Conservation (phyloP, 371 early-diverging fungal species). For the Circinella umbellata region DNA sequence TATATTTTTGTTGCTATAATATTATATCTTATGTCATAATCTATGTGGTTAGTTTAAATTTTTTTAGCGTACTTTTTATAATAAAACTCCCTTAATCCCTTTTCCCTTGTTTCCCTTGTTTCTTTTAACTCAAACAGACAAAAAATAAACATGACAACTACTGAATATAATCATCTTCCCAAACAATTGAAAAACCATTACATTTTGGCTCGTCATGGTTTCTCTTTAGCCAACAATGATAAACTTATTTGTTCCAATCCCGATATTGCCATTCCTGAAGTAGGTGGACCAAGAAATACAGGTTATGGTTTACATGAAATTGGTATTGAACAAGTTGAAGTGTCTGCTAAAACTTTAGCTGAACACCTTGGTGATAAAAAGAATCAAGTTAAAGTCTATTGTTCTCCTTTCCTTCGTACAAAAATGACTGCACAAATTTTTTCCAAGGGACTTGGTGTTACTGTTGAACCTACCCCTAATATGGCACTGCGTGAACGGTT, state of each 20-base stretch:
- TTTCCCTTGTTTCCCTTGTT: no score
- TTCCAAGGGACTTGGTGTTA: constrained; percentile 33
- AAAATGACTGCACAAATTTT: constrained; percentile 51
- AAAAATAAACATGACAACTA: neutral
- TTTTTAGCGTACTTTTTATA: neutral
- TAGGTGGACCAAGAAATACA: constrained; percentile 45
- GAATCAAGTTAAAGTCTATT: constrained; percentile 33
- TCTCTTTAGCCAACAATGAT: constrained; percentile 51
- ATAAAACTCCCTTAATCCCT: neutral
- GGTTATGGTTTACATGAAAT: constrained; percentile 52
- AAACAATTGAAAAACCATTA: constrained; percentile 44
- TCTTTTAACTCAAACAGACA: neutral
- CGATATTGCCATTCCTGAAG: constrained; percentile 51
- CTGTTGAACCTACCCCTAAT: constrained; percentile 21
- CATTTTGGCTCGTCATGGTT: constrained; percentile 53
- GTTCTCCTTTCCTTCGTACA: constrained; percentile 54
- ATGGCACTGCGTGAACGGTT: constrained; percentile 46
- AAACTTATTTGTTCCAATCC: constrained; percentile 50
- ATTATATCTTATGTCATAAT: neutral
- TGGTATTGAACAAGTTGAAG: constrained; percentile 48
- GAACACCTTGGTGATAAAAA: constrained; percentile 32
- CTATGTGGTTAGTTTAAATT: neutral
- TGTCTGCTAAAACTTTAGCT: constrained; percentile 39
- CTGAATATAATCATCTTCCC: constrained; percentile 45
- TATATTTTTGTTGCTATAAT: no score